Percentiles rank a stretch among this genome's conserved stretches.
Conservation (phyloP, 805 yeast species). For the Saturnispora zaruensis region DNA sequence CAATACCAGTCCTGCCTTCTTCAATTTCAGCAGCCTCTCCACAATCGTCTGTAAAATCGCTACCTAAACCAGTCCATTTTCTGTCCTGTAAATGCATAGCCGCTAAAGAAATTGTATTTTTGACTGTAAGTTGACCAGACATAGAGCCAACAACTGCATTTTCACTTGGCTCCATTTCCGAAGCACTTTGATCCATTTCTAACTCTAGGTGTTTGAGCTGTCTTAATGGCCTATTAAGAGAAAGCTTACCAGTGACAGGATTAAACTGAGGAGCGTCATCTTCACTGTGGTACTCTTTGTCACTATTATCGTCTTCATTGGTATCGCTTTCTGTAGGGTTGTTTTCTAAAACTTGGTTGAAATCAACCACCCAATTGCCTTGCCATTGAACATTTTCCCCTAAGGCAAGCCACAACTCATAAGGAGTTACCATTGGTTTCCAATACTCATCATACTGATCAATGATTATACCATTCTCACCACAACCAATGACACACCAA, state of each 20-base stretch:
- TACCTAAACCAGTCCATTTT: slow-evolving; percentile 84
- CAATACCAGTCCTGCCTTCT: slow-evolving; percentile 80
- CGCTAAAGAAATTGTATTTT: slow-evolving; percentile 81
- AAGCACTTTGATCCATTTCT: slow-evolving; percentile 31
- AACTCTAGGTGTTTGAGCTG: slow-evolving; percentile 56
- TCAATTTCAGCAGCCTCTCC: slow-evolving; percentile 72
- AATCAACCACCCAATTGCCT: slow-evolving; percentile 87
- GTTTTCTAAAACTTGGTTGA: slow-evolving; percentile 41
- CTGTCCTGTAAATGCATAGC: slow-evolving; percentile 66
- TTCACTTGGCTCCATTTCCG: not conserved
- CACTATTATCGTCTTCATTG: slow-evolving; percentile 13
- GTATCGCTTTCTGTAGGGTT: slow-evolving; percentile 29
- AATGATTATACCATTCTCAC: slow-evolving; percentile 83
- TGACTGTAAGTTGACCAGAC: slow-evolving; percentile 53
- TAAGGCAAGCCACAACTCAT: slow-evolving; percentile 77
- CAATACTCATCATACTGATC: slow-evolving; percentile 74
- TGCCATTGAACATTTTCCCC: slow-evolving; percentile 77
- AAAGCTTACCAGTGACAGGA: slow-evolving; percentile 75
- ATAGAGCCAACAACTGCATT: slow-evolving; percentile 45
- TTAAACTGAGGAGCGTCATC: slow-evolving; percentile 77
- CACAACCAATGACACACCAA: slow-evolving; percentile 94
- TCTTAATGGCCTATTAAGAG: slow-evolving; percentile 69
- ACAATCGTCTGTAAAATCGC: slow-evolving; percentile 46
- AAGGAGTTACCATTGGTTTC: slow-evolving; percentile 91
- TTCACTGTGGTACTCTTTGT: slow-evolving; percentile 24